Evolutionary conservation across 2,329 filamentous ascomycete genomes (phyloP).

Genomic region (Cladosporium sp.): DNA sequence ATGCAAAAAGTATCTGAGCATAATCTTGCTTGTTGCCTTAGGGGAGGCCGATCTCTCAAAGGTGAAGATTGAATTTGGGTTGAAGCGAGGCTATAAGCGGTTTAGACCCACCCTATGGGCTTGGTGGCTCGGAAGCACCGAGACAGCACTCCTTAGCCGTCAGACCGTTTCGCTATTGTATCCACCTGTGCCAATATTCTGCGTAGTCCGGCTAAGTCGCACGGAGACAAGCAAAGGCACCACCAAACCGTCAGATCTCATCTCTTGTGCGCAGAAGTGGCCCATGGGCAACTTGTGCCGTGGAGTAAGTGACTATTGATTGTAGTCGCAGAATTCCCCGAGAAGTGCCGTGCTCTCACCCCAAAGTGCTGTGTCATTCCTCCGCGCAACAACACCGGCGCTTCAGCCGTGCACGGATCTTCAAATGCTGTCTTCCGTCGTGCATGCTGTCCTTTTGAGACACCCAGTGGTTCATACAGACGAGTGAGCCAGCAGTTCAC

Average conservation of each 20-base stretch:
- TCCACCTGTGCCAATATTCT: not conserved
- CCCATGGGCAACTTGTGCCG: conserved; percentile 10
- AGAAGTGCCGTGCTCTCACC: not conserved
- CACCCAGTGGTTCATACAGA: conserved; percentile 12
- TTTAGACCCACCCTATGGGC: not conserved
- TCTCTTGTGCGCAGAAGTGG: conserved; percentile 6
- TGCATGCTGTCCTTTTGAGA: not conserved
- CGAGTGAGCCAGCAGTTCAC: not conserved
- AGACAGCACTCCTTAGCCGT: conserved; percentile 12
- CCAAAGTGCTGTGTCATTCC: conserved; percentile 1
- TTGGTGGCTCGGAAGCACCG: conserved; percentile 8
- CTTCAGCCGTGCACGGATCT: not conserved
- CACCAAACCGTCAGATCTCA: not conserved
- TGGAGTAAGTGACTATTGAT: not conserved
- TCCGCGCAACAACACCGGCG: conserved; percentile 14
- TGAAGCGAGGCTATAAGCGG: conserved; percentile 4
- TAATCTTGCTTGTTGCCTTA: not conserved
- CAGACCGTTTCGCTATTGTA: conserved; percentile 1
- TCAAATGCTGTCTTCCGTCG: not conserved
- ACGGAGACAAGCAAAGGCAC: not conserved
- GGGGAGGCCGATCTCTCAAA: not conserved
- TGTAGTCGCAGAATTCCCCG: not conserved
- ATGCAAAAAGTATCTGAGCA: not conserved
- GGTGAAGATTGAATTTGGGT: conserved; percentile 9
- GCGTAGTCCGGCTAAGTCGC: not conserved